Evolutionary conservation across 805 yeast species (phyloP).

Genomic region (Pichia sporocuriosa): DNA sequence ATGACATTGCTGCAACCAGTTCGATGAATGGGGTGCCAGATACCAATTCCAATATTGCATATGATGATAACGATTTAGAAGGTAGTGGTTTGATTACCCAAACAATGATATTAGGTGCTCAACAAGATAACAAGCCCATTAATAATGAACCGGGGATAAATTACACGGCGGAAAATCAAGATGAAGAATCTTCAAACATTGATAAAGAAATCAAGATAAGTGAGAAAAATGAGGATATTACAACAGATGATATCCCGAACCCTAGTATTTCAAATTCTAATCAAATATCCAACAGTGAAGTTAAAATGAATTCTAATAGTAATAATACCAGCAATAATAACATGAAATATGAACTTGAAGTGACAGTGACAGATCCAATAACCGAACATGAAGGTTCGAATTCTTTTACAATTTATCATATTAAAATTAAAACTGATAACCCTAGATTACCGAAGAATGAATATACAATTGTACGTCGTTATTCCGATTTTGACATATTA

Average conservation of each 20-base stretch:
- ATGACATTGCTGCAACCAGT: no score
- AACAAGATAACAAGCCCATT: neutral
- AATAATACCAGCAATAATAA: no score
- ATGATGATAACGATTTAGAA: conserved; percentile 5
- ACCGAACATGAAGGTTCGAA: conserved; percentile 71
- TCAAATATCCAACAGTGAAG: neutral
- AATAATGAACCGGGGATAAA: no score
- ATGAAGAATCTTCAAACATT: neutral
- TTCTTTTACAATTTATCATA: conserved; percentile 66
- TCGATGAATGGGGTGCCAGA: no score
- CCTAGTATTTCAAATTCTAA: no score
- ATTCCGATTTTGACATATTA: conserved; percentile 77
- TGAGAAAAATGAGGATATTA: neutral
- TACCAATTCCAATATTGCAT: neutral
- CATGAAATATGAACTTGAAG: conserved; percentile 20
- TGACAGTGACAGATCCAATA: conserved; percentile 51
- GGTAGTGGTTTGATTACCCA: conserved; percentile 13
- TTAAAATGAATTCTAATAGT: neutral
- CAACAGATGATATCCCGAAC: no score
- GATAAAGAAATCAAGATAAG: neutral
- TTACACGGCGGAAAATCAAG: neutral
- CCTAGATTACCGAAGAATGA: conserved; percentile 43
- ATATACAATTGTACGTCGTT: conserved; percentile 66
- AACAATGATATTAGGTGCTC: conserved; percentile 9
- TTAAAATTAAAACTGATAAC: conserved; percentile 56